Percentiles rank a stretch among this genome's conserved stretches.
These are phyloP conservation scores for Xylogone sp. DNA, from an alignment of 2,329 filamentous ascomycete genomes.

Conservation along the genomic window DNA sequence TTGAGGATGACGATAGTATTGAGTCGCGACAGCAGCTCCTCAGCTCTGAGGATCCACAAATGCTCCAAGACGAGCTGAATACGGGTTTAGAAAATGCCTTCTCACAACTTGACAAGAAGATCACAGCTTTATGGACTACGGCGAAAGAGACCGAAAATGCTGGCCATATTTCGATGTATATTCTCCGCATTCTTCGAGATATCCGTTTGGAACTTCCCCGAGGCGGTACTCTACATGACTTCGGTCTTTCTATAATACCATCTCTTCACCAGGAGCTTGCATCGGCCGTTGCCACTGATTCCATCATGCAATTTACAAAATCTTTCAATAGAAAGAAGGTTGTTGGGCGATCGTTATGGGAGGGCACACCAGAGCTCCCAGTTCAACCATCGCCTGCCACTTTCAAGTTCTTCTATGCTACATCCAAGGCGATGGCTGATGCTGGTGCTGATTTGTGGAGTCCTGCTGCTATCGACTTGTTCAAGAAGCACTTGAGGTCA, in stretches of 20 bases:
- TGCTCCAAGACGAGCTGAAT: slow-evolving; percentile 57
- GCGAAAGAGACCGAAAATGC: slow-evolving; percentile 43
- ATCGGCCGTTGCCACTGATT: slow-evolving; percentile 42
- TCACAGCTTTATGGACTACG: slow-evolving; percentile 47
- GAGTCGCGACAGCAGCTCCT: slow-evolving; percentile 64
- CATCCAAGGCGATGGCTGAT: slow-evolving; percentile 65
- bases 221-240: slow-evolving; percentile 43
- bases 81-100: slow-evolving; percentile 54
- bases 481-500: slow-evolving; percentile 57
- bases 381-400: slow-evolving; percentile 71
- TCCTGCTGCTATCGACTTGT: slow-evolving; percentile 53
- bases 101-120: slow-evolving; percentile 51
- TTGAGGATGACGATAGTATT: slow-evolving; percentile 69
- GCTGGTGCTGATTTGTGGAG: slow-evolving; percentile 81
- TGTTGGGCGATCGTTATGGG: slow-evolving; percentile 70
- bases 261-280: slow-evolving; percentile 62
- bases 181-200: slow-evolving; percentile 72
- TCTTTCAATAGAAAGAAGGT: slow-evolving; percentile 44
- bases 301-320: slow-evolving; percentile 45
- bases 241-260: slow-evolving; percentile 59
- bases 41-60: slow-evolving; percentile 66
- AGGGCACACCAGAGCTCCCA: slow-evolving; percentile 71
- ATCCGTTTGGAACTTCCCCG: slow-evolving; percentile 64
- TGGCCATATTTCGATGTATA: slow-evolving; percentile 56
- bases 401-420: slow-evolving; percentile 66